A percentile compares a stretch with the other conserved stretches of the same genome.
These are phyloP conservation scores for Rhododendron kiyosumense DNA, from an alignment of 148 eudicot species.

Conservation along the genomic window DNA sequence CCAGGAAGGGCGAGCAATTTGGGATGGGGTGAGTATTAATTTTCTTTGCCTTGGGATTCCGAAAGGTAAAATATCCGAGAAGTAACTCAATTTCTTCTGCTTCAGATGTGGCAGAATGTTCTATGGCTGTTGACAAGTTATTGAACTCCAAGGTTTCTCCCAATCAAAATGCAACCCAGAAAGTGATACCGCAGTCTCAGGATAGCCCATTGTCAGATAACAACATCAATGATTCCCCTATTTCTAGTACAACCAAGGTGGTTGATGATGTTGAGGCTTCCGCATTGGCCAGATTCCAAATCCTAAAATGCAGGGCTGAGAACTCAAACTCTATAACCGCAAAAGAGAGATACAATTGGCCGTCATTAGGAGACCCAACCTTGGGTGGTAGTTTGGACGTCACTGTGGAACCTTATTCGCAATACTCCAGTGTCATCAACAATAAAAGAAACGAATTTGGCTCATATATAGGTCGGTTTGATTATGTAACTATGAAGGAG, in stretches of 20 bases:
- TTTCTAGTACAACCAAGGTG: constrained; percentile 26
- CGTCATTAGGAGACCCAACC: background rate
- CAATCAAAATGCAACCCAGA: constrained; percentile 4
- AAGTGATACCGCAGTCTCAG: constrained; percentile 12
- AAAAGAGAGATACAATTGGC: constrained; percentile 12
- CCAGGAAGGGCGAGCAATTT: too few species aligned
- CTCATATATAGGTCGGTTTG: constrained; percentile 13
- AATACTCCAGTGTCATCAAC: constrained; percentile 6
- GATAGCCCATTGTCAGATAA: constrained; percentile 19
- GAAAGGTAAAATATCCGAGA: background rate
- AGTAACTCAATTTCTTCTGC: background rate
- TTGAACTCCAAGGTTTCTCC: constrained; percentile 20
- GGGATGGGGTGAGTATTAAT: constrained; percentile 22
- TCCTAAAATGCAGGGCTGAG: constrained; percentile 43
- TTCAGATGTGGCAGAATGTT: constrained; percentile 16
- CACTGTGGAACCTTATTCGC: constrained; percentile 12
- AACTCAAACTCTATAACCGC: constrained; percentile 13
- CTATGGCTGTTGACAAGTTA: constrained; percentile 20
- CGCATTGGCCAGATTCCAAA: constrained; percentile 51
- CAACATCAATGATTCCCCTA: constrained; percentile 10
- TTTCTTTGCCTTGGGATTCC: constrained; percentile 13
- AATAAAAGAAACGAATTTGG: constrained; percentile 18
- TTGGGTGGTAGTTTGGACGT: constrained; percentile 1
- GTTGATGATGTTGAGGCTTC: constrained; percentile 45
- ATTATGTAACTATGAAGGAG: background rate